These are phyloP conservation scores for Xylariaceae sp. DNA, from an alignment of 2,329 filamentous ascomycete genomes.

Conservation along the genomic window DNA sequence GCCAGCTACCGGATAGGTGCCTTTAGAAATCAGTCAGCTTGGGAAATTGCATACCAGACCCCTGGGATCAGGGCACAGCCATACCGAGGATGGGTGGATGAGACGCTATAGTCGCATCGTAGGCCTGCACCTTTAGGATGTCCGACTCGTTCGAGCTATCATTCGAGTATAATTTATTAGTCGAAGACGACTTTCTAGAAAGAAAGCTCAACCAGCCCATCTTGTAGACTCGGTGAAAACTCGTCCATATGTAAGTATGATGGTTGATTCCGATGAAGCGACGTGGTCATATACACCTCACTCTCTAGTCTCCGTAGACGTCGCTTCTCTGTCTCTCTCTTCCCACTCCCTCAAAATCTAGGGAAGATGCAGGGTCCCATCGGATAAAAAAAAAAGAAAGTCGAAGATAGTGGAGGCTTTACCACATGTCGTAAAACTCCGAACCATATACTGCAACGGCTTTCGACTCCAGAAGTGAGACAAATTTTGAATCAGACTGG, in stretches of 20 bases:
- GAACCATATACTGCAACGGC: not conserved
- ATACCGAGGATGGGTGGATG: constrained; percentile 43
- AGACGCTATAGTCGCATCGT: constrained; percentile 42
- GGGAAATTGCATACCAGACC: constrained; percentile 18
- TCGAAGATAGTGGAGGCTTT: not conserved
- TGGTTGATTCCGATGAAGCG: constrained; percentile 13
- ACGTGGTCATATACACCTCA: constrained; percentile 7
- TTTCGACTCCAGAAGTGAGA: not conserved
- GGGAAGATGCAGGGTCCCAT: constrained; percentile 15
- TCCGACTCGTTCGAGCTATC: not conserved
- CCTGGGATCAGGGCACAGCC: constrained; percentile 22
- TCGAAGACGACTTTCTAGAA: constrained; percentile 33
- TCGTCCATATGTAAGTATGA: constrained; percentile 17
- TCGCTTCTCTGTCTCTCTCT: constrained; percentile 8
- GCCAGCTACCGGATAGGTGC: constrained; percentile 44
- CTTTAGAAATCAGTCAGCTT: constrained; percentile 33
- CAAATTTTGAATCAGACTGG: not conserved
- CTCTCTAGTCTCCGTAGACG: not conserved
- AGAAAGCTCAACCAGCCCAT: constrained; percentile 44
- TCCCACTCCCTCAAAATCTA: constrained; percentile 4
- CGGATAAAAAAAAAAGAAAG: constrained; percentile 8
- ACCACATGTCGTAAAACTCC: constrained; percentile 5
- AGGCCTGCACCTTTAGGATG: constrained; percentile 41
- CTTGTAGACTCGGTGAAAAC: constrained; percentile 5
- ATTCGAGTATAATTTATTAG: constrained; percentile 1